These are phyloP conservation scores for Crithidia acanthocephali DNA, from an alignment of 208 protist species.

Conservation along the genomic window DNA sequence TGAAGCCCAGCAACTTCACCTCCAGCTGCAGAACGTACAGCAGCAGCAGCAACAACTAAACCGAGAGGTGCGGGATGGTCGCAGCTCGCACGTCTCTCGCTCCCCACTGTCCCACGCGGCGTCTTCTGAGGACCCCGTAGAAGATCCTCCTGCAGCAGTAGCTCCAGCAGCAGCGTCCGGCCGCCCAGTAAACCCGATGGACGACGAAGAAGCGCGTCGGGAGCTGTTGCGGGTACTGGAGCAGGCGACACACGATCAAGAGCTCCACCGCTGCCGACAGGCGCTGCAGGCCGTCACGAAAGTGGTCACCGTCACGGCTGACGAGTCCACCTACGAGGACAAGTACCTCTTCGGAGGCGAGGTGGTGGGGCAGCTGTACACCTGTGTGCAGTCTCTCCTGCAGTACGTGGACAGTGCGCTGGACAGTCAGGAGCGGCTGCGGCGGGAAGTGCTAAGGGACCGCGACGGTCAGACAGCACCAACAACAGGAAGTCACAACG, in stretches of 20 bases:
- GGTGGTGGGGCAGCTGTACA: conserved; percentile 58
- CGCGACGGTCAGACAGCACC: background rate
- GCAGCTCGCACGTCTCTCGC: conserved; percentile 7
- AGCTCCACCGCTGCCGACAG: conserved; percentile 69
- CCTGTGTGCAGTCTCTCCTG: conserved; percentile 52
- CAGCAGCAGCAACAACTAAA: background rate
- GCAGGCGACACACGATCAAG: conserved; percentile 66
- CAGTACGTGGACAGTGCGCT: conserved; percentile 72
- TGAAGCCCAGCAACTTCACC: background rate
- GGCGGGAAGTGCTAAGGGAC: conserved; percentile 42
- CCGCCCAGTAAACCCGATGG: conserved; percentile 44
- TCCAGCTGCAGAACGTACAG: conserved; percentile 1
- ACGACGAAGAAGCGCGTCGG: conserved; percentile 46
- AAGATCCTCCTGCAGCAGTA: background rate
- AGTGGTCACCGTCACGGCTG: conserved; percentile 39
- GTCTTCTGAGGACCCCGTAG: background rate
- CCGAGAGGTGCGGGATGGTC: background rate
- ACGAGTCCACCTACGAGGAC: conserved; percentile 14
- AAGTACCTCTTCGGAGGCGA: conserved; percentile 42
- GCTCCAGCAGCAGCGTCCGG: background rate
- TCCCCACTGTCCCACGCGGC: background rate
- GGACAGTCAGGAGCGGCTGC: conserved; percentile 68
- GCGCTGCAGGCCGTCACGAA: conserved; percentile 54
- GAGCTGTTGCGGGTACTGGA: conserved; percentile 75
- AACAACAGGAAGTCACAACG: background rate